Base-by-base conservation (phyloP, 805 yeast genomes). In the Zygosaccharomyces bisporus region DNA sequence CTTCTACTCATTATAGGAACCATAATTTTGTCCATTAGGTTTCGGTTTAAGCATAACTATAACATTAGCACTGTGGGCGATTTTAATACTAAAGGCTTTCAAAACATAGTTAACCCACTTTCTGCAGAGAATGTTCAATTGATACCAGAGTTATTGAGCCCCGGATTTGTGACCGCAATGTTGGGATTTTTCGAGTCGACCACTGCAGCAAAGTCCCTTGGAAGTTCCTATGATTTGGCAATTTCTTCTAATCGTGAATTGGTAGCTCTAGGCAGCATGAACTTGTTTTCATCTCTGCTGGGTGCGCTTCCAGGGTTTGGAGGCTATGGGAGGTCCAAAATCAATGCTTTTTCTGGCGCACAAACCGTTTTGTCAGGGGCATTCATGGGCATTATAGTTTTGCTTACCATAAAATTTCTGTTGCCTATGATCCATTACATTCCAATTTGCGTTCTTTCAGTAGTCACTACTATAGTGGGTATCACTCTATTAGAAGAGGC, bases 141-240 rank as follows among this genome's bases (percentile, higher is more conserved):
- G 47, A 75, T 83, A 48, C 73, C 76, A 41, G 71, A 73, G 19
- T 64, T 80, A 39, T 74, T 87, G 54, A 72, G 80, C n/a, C 74
- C 91, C 0, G 78, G 93, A 0, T 79, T 89, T 49, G 74, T 84
- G 45, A 79, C 86, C 49, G 95, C 96, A 0, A 76, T 88, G 58
- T 68, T 91, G 29, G 98, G 98, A 0, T 88, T 91, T 59, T 86
- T 91, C 55, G 97, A 91, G 62, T 83, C 95, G 6, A 86, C 96
- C 0, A 89, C 96, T 0, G 96, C 97, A 0, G 85, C 90, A 14
- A 87, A 93, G 63, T 77, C 95, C 0, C 68, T 93, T 20, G 93
- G 95, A 1, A 75, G 90, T 1, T 71, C 75, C n/a, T 80, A 79
- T 50, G 83, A 86, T 50, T 39, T 77, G 27, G 82, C 87, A 0